phyloP scores from a whole-genome alignment of 164 flowering plant genomes.

The Magnolia kwangsiensis region DNA sequence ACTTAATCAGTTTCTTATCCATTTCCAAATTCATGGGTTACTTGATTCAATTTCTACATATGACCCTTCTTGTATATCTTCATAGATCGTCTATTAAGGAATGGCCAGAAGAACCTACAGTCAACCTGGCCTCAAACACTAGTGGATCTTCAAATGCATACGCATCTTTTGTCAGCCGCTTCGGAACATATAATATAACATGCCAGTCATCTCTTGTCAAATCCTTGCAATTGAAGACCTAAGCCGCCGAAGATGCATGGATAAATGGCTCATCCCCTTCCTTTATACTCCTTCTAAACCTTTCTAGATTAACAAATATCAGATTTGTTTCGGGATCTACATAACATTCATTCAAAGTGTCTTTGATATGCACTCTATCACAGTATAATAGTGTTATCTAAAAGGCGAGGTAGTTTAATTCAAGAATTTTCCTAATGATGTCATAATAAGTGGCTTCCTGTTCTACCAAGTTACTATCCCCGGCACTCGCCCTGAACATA shows the following conservation, averaged over 20 bases:
- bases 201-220: background rate
- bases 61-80: too few relatives aligned
- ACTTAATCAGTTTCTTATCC: too few relatives aligned
- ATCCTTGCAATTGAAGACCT: background rate
- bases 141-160: background rate
- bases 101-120: too few relatives aligned
- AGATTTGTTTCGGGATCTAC: too few relatives aligned
- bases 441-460: too few relatives aligned
- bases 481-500: background rate
- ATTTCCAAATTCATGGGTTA: too few relatives aligned
- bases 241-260: background rate
- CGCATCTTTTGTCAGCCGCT: background rate
- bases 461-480: too few relatives aligned
- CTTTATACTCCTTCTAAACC: background rate
- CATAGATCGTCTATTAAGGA: background rate
- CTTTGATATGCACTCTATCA: background rate
- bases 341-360: too few relatives aligned
- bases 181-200: background rate
- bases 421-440: background rate
- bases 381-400: background rate
- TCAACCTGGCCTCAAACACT: background rate
- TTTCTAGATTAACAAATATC: too few relatives aligned
- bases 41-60: too few relatives aligned
- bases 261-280: background rate
- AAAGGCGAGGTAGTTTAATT: background rate